A percentile compares a stretch with the other conserved stretches of the same genome.
phyloP scores from a whole-genome alignment of 108 stramenopile genomes.

The Epipyxis sp. region DNA sequence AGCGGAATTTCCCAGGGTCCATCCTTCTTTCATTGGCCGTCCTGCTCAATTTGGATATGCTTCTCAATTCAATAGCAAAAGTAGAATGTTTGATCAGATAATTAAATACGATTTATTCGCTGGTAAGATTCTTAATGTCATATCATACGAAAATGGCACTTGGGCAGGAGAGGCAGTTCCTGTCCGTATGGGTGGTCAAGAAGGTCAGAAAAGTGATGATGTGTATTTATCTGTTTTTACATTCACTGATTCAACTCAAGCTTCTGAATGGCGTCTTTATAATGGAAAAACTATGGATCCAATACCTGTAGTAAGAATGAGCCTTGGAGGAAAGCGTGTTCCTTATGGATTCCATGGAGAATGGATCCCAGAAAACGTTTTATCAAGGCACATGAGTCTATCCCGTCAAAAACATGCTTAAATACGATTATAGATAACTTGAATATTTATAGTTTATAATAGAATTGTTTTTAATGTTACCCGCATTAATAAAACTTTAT shows the following conservation, averaged over 20 bases:
- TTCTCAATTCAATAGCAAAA: too few species aligned
- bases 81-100: too few species aligned
- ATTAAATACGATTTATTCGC: too few species aligned
- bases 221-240: background rate
- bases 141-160: too few species aligned
- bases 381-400: background rate
- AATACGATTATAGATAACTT: too few species aligned
- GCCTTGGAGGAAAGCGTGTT: background rate
- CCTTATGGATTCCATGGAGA: background rate
- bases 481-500: too few species aligned
- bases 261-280: background rate
- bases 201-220: background rate
- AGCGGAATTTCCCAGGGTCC: background rate
- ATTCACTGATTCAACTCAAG: background rate
- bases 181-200: background rate
- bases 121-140: too few species aligned
- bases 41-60: background rate
- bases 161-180: too few species aligned
- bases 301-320: background rate
- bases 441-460: too few species aligned
- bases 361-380: background rate
- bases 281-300: background rate
- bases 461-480: too few species aligned
- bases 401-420: too few species aligned
- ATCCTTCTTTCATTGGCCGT: background rate